These are phyloP conservation scores for Stachybotrys chartarum DNA, from an alignment of 2,329 filamentous ascomycete species.

Conservation along the genomic window DNA sequence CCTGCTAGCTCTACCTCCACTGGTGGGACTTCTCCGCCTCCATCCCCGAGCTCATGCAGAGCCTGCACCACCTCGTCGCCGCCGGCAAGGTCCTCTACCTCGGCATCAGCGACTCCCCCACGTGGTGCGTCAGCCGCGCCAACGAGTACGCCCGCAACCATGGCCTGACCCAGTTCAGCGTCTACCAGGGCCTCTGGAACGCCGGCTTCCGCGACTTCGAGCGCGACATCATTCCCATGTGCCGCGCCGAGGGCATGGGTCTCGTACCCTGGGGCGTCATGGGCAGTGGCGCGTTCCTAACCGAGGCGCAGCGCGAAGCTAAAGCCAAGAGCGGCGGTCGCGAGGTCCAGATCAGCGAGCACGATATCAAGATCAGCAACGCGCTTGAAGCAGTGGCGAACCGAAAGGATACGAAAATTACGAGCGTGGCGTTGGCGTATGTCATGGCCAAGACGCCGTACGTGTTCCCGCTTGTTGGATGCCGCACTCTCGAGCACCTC, in stretches of 20 bases:
- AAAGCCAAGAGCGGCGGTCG: constrained; percentile 2
- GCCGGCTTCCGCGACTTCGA: constrained; percentile 15
- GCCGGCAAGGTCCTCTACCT: constrained; percentile 19
- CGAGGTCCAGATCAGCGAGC: background rate
- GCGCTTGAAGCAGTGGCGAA: background rate
- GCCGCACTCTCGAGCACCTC: constrained; percentile 54
- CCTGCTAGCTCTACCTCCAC: constrained; percentile 15
- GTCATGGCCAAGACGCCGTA: constrained; percentile 52
- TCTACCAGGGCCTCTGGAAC: constrained; percentile 19
- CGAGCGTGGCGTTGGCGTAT: constrained; percentile 45
- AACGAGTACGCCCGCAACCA: constrained; percentile 18
- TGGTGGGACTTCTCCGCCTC: constrained; percentile 16
- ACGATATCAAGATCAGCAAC: background rate
- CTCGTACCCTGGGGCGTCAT: constrained; percentile 45
- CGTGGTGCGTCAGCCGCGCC: constrained; percentile 17
- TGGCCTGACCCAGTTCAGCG: constrained; percentile 14
- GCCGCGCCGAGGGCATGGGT: constrained; percentile 24
- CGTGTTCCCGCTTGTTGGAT: constrained; percentile 55
- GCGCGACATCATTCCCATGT: constrained; percentile 20
- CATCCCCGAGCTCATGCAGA: constrained; percentile 18
- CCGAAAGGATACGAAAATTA: constrained; percentile 1
- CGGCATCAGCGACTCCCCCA: constrained; percentile 18
- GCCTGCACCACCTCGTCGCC: constrained; percentile 15
- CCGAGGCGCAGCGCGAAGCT: constrained; percentile 6
- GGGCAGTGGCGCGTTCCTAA: constrained; percentile 30